Evolutionary conservation across 2,329 filamentous ascomycete species (phyloP).

Genomic region (Septoria petroselini): DNA sequence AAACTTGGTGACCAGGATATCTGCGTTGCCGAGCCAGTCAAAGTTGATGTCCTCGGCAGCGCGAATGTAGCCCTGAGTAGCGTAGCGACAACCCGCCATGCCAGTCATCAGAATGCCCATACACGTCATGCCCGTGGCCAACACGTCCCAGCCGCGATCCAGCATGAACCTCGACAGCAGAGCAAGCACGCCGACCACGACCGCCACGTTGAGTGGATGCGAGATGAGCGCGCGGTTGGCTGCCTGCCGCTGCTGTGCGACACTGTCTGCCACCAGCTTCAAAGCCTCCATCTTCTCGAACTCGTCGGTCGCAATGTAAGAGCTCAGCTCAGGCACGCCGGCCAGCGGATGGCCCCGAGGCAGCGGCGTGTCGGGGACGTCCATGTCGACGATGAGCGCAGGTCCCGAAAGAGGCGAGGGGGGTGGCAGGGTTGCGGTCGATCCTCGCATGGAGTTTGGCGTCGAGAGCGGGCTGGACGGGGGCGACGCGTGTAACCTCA

Average conservation of each 20-base stretch:
- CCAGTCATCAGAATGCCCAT: constrained; percentile 62
- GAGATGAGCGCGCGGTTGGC: constrained; percentile 62
- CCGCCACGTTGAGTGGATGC: constrained; percentile 52
- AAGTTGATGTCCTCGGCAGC: constrained; percentile 60
- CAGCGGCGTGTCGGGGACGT: constrained; percentile 17
- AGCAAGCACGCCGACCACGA: constrained; percentile 41
- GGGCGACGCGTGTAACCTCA: constrained; percentile 61
- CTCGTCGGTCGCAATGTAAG: constrained; percentile 51
- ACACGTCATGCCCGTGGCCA: constrained; percentile 56
- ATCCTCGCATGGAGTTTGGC: constrained; percentile 56
- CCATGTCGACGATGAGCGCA: constrained; percentile 30
- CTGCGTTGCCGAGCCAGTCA: constrained; percentile 57
- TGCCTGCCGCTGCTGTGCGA: constrained; percentile 75
- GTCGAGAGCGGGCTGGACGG: constrained; percentile 61
- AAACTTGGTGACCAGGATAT: constrained; percentile 61
- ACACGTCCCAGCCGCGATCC: constrained; percentile 48
- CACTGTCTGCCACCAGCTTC: constrained; percentile 72
- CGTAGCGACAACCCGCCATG: constrained; percentile 59
- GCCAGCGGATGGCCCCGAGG: constrained; percentile 43
- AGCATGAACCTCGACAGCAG: constrained; percentile 43
- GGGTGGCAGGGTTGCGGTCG: constrained; percentile 48
- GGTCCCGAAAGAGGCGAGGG: constrained; percentile 43
- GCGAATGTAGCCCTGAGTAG: constrained; percentile 60
- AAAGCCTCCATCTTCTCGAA: constrained; percentile 66
- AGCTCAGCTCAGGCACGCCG: constrained; percentile 62